Conservation (phyloP, 257 asterid genomes). For the Rhazya stricta region DNA sequence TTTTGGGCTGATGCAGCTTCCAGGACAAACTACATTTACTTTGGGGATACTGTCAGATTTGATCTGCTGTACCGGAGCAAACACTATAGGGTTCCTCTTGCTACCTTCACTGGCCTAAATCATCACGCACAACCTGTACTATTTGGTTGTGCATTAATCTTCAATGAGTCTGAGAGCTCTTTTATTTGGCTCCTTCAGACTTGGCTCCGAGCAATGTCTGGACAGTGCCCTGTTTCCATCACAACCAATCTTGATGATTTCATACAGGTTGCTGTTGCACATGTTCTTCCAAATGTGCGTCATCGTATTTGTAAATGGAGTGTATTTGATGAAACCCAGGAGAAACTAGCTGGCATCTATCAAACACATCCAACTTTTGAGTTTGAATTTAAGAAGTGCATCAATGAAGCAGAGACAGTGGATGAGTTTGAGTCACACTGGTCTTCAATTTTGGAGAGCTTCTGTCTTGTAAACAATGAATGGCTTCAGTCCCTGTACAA, state of each 20-base stretch:
- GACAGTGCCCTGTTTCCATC: conserved; percentile 53
- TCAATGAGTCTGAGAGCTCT: conserved; percentile 50
- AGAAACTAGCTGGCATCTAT: conserved; percentile 48
- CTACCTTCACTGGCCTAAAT: conserved; percentile 70
- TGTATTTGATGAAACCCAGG: conserved; percentile 57
- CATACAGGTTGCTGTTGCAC: conserved; percentile 59
- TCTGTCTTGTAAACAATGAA: conserved; percentile 54
- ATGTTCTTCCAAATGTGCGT: conserved; percentile 53
- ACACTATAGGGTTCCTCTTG: conserved; percentile 47
- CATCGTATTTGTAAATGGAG: conserved; percentile 70
- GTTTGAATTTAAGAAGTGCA: conserved; percentile 56
- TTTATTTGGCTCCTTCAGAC: conserved; percentile 70
- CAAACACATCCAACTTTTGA: conserved; percentile 51
- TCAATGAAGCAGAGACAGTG: conserved; percentile 50
- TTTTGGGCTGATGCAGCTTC: conserved; percentile 68
- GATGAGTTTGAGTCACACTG: conserved; percentile 81
- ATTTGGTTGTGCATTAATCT: conserved; percentile 74
- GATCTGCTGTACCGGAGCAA: conserved; percentile 46
- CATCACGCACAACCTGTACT: conserved; percentile 83
- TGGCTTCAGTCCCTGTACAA: conserved; percentile 67
- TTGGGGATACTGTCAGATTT: conserved; percentile 72
- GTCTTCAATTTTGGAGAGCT: conserved; percentile 42
- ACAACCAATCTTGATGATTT: conserved; percentile 58
- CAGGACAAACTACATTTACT: conserved; percentile 48
- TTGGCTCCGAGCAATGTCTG: conserved; percentile 69